Evolutionary conservation across 495 filamentous ascomycete genomes (phyloP).

Genomic region (Aspergillus sparsus): DNA sequence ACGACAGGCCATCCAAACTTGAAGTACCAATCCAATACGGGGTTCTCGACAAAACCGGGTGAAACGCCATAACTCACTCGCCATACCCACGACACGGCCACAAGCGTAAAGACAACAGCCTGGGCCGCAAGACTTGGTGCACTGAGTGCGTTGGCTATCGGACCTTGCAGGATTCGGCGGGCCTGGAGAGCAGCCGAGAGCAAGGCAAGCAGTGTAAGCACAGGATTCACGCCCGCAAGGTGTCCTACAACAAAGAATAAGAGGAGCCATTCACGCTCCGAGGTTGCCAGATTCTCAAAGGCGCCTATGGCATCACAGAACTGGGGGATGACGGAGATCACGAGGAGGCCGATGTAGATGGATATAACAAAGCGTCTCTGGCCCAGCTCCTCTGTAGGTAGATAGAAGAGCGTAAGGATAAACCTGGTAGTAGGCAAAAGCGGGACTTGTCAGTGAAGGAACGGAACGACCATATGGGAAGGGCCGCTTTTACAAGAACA

Average conservation of each 20-base stretch:
- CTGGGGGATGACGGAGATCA: conserved; percentile 10
- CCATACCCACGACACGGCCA: conserved; percentile 10
- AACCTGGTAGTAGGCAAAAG: neutral
- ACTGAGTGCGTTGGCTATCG: neutral
- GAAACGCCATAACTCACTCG: conserved; percentile 2
- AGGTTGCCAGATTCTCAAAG: neutral
- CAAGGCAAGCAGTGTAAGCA: conserved; percentile 1
- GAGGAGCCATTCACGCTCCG: neutral
- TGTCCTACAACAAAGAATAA: conserved; percentile 2
- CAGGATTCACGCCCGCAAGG: neutral
- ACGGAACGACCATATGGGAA: neutral
- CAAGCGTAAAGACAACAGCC: neutral
- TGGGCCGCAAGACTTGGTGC: conserved; percentile 6
- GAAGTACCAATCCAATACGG: conserved; percentile 3
- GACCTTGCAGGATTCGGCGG: neutral
- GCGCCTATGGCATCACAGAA: neutral
- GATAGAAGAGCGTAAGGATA: conserved; percentile 2
- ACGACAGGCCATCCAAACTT: conserved; percentile 4
- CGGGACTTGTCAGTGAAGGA: neutral
- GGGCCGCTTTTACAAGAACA: neutral
- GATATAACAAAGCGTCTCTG: neutral
- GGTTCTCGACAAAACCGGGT: neutral
- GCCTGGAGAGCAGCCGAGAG: conserved; percentile 2
- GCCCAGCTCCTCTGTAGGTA: neutral
- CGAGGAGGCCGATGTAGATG: conserved; percentile 3